These are phyloP conservation scores for Penicillium corylophilum DNA, from an alignment of 2,329 filamentous ascomycete genomes.

Conservation along the genomic window DNA sequence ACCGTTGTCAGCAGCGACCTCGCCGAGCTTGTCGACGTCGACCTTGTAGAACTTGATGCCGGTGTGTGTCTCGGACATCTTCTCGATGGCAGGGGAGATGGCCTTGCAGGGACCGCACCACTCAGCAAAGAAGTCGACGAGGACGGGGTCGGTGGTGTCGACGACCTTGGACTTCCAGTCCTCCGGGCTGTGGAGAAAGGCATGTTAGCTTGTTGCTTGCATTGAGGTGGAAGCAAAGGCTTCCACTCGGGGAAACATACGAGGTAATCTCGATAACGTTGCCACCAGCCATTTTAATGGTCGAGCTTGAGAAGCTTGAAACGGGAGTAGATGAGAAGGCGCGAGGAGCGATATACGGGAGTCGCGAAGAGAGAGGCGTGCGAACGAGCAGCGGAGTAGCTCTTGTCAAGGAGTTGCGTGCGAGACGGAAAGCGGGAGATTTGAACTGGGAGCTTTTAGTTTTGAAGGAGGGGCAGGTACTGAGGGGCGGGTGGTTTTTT, in stretches of 20 bases:
- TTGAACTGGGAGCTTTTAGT: conserved; percentile 18
- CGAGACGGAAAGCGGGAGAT: conserved; percentile 11
- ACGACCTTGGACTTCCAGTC: conserved; percentile 57
- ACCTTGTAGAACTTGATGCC: conserved; percentile 78
- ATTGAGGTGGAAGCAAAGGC: too few species aligned
- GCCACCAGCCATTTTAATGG: conserved; percentile 24
- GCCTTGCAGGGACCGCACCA: conserved; percentile 97
- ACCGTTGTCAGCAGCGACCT: conserved; percentile 72
- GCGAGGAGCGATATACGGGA: conserved; percentile 6
- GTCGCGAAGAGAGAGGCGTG: conserved; percentile 30
- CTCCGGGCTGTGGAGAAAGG: conserved; percentile 48
- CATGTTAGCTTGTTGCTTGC: not conserved
- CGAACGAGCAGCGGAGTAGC: conserved; percentile 9
- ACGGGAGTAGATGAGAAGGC: conserved; percentile 19
- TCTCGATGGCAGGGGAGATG: conserved; percentile 72
- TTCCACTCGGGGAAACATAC: conserved; percentile 27
- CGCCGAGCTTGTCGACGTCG: conserved; percentile 79
- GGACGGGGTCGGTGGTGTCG: conserved; percentile 56
- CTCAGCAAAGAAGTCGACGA: conserved; percentile 82
- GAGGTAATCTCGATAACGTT: conserved; percentile 25
- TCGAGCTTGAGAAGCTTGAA: conserved; percentile 17
- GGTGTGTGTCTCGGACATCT: conserved; percentile 60
- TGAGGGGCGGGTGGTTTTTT: conserved; percentile 27
- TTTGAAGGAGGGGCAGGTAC: conserved; percentile 14
- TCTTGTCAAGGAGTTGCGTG: conserved; percentile 10